Percentiles rank a stretch among this genome's conserved stretches.
Conservation (phyloP, 2,329 filamentous ascomycete species). For the Cryphonectria japonica region DNA sequence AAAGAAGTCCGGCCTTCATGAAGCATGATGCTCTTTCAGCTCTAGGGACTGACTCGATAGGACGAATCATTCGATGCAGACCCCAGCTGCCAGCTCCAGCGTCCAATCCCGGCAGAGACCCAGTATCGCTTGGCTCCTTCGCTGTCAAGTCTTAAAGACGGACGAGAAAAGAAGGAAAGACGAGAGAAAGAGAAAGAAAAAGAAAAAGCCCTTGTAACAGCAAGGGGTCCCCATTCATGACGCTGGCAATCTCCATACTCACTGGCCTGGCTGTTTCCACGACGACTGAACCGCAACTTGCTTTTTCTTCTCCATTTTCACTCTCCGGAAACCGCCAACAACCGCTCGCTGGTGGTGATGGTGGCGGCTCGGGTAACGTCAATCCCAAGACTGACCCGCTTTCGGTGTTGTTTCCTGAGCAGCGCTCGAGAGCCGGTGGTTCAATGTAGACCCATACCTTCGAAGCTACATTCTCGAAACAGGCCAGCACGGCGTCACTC, state of each 20-base stretch:
- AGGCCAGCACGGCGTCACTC: conserved; percentile 21
- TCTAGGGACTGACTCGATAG: conserved; percentile 2
- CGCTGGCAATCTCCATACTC: conserved; percentile 12
- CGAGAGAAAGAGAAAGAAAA: not conserved
- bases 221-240: conserved; percentile 2
- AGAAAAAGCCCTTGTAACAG: not conserved
- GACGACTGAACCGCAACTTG: conserved; percentile 20
- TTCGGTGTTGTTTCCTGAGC: conserved; percentile 3
- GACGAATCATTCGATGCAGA: conserved; percentile 2
- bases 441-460: conserved; percentile 12
- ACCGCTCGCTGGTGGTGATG: not conserved
- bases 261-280: conserved; percentile 22
- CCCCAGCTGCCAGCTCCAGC: conserved; percentile 1
- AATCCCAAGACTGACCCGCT: not conserved
- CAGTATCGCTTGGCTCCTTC: conserved; percentile 3
- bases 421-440: conserved; percentile 4
- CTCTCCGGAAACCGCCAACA: not conserved
- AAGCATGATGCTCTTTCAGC: not conserved
- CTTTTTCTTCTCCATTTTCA: not conserved
- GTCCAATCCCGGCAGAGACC: conserved; percentile 1
- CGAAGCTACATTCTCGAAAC: conserved; percentile 23
- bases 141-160: not conserved
- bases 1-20: not conserved
- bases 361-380: conserved; percentile 2
- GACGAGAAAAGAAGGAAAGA: not conserved